These are phyloP conservation scores for Alloteropsis semialata DNA, from an alignment of 176 grass and related monocot genomes.

Conservation along the genomic window DNA sequence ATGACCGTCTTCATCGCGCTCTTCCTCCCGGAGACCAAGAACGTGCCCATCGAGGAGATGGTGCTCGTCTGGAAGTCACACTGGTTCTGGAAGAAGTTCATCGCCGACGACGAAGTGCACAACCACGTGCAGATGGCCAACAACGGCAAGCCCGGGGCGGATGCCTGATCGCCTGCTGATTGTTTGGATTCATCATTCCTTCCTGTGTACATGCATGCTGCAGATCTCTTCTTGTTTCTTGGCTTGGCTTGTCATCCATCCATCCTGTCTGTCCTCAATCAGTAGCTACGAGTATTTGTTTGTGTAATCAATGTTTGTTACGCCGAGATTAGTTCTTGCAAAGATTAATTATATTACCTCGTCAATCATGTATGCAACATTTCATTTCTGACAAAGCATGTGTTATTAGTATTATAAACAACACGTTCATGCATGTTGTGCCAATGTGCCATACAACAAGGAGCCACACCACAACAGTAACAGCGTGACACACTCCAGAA, in stretches of 20 bases:
- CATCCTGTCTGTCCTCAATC: no score
- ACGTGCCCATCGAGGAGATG: constrained; percentile 99
- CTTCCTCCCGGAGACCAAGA: constrained; percentile 97
- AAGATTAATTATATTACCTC: not conserved
- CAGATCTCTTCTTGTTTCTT: no score
- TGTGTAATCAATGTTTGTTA: not conserved
- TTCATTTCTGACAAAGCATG: not conserved
- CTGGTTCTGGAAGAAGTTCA: constrained; percentile 89
- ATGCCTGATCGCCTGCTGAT: no score
- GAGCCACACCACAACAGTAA: not conserved
- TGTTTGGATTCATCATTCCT: no score
- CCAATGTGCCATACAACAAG: not conserved
- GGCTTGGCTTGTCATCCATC: no score
- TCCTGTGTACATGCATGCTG: no score
- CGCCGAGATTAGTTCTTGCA: not conserved
- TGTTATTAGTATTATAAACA: not conserved
- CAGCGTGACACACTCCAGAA: no score
- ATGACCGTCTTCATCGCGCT: constrained; percentile 86
- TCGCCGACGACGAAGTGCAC: constrained; percentile 55
- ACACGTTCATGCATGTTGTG: not conserved
- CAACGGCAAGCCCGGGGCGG: not conserved
- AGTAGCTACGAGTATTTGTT: not conserved
- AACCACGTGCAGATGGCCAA: constrained; percentile 11
- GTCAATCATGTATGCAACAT: not conserved
- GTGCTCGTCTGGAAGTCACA: constrained; percentile 73